phyloP scores from a whole-genome alignment of 2,329 filamentous ascomycete species.

The Alternaria sp. region DNA sequence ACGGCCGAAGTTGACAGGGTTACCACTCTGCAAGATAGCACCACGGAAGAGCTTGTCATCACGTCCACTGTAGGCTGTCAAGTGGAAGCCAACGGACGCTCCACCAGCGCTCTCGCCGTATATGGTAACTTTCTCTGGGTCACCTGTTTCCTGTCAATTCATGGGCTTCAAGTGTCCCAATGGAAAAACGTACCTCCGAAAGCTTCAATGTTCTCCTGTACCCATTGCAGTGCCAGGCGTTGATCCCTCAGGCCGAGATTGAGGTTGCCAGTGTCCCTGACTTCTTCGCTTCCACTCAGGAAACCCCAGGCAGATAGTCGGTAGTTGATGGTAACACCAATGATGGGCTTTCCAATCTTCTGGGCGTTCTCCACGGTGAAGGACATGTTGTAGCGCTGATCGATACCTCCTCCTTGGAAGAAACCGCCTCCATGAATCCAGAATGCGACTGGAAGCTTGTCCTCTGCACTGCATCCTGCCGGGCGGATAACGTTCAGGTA shows the following conservation, averaged over 20 bases:
- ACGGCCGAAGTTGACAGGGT: slow-evolving; percentile 41
- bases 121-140: slow-evolving; percentile 53
- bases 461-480: slow-evolving; percentile 27
- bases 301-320: slow-evolving; percentile 69
- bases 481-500: slow-evolving; percentile 62
- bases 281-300: slow-evolving; percentile 53
- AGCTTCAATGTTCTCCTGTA: slow-evolving; percentile 51
- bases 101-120: slow-evolving; percentile 55
- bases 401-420: slow-evolving; percentile 56
- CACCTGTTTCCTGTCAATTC: slow-evolving; percentile 42
- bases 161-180: slow-evolving; percentile 29
- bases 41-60: slow-evolving; percentile 57
- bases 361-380: slow-evolving; percentile 56
- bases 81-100: slow-evolving; percentile 51
- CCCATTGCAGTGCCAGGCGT: slow-evolving; percentile 55
- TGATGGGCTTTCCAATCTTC: slow-evolving; percentile 56
- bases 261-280: slow-evolving; percentile 52
- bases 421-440: slow-evolving; percentile 64
- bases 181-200: slow-evolving; percentile 50
- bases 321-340: slow-evolving; percentile 56
- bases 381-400: slow-evolving; percentile 59
- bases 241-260: slow-evolving; percentile 56
- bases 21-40: slow-evolving; percentile 55
- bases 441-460: slow-evolving; percentile 60
- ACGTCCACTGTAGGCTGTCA: slow-evolving; percentile 56